Percentiles rank a stretch among this genome's conserved stretches.
Conservation (phyloP, 2,329 filamentous ascomycete genomes). For the Hypoxylon sp. region DNA sequence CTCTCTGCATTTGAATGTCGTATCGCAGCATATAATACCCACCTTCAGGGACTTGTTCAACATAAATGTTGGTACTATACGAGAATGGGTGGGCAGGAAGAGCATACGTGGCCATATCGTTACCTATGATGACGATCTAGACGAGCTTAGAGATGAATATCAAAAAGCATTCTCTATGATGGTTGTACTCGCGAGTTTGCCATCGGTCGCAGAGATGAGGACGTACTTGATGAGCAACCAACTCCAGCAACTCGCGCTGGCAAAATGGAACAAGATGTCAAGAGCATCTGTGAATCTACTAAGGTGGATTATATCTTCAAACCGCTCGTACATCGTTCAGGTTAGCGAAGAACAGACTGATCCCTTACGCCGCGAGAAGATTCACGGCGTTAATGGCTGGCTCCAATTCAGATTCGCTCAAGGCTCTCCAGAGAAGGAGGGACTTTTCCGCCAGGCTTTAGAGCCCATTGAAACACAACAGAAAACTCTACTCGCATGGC, state of each 20-base stretch:
- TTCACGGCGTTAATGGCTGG: constrained; percentile 76
- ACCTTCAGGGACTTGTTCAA: background rate
- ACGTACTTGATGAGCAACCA: constrained; percentile 60
- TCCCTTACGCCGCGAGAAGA: constrained; percentile 61
- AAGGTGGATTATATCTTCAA: constrained; percentile 91
- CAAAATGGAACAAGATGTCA: constrained; percentile 69
- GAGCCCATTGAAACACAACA: constrained; percentile 58
- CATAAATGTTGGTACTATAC: background rate
- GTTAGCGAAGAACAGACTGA: constrained; percentile 66
- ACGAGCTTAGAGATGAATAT: constrained; percentile 60
- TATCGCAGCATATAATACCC: constrained; percentile 41
- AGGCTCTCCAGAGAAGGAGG: constrained; percentile 89
- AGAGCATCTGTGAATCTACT: constrained; percentile 77
- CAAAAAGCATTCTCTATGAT: constrained; percentile 67
- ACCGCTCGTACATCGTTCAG: constrained; percentile 87
- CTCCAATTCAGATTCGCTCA: constrained; percentile 91
- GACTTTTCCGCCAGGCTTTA: constrained; percentile 77
- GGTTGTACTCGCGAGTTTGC: constrained; percentile 71
- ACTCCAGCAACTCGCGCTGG: constrained; percentile 56
- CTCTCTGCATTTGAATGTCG: constrained; percentile 42
- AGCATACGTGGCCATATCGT: constrained; percentile 45
- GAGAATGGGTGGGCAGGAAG: background rate
- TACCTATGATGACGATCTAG: constrained; percentile 71
- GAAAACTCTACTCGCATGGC: constrained; percentile 85
- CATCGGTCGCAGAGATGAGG: constrained; percentile 72